Base-by-base conservation (phyloP, 352 stramenopile genomes). In the Globisporangium polare region DNA sequence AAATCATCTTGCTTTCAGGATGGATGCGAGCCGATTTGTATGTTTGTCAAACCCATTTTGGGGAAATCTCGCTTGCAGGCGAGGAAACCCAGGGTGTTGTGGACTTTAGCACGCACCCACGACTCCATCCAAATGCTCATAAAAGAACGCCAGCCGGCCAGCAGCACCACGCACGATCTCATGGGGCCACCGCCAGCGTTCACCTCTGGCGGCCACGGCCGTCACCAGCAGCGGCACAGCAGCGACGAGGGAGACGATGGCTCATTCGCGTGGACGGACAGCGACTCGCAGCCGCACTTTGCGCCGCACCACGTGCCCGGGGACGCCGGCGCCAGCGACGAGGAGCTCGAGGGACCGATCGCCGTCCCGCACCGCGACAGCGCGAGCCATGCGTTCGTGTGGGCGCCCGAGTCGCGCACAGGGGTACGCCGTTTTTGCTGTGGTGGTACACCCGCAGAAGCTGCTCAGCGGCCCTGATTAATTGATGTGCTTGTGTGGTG, bases 341-440 rank as follows among this genome's bases (percentile, higher is more conserved):
- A 63, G 8, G 57, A 63, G 24, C 22, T 63, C 24, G 57, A 63
- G 9, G 33, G 24, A 0, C 22, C n/a, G 2, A 13, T 29, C 20
- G 29, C 31, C 5, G 43, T 20, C 1, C 22, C 10, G 46, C 45
- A 56, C 17, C 57, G 57, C 57, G 57, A 63, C 57, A 56, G 31
- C 49, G 49, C 49, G 17, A 54, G 46, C 33, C 57, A 56, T 42
- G 57, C 45, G 22, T 56, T 63, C 10, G 57, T 63, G 17, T 63
- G 47, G 43, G 24, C 22, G 24, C 3, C 49, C 2, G 49, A 54
- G 49, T 27, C 57, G 7, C 46, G 46, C n/a, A 17, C 45, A 56
- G 29, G 46, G 45, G 31, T 55, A 27, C 22, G 45, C 22, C 3
- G 24, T n/a, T n/a, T n/a, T 12, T 35, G 8, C 2, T 9, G 20